Evolutionary conservation across 208 protist genomes (phyloP).

Genomic region (Leishmania martiniquensis): DNA sequence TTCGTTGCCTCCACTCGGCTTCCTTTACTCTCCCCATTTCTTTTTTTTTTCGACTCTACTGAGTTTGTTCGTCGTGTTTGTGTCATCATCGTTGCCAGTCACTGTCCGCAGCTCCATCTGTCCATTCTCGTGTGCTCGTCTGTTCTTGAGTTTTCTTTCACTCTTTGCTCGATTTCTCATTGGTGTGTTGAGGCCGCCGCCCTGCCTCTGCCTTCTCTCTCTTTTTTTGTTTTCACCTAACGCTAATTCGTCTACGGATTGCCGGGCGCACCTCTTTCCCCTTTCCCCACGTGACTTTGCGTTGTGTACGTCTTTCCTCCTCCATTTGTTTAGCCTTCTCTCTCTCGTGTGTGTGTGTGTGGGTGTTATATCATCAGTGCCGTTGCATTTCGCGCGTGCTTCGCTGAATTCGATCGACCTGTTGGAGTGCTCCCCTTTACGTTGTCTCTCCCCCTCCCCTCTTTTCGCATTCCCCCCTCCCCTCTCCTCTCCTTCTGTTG

Average conservation of each 20-base stretch:
- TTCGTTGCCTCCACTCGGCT: neutral
- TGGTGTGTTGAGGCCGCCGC: neutral
- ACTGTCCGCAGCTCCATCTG: neutral
- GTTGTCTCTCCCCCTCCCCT: neutral
- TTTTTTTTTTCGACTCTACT: too few relatives aligned
- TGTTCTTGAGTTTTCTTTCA: neutral
- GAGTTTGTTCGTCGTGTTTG: neutral
- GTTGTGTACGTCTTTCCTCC: neutral
- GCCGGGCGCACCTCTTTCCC: neutral
- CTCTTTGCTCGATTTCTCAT: constrained; percentile 1
- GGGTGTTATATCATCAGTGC: neutral
- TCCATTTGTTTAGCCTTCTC: neutral
- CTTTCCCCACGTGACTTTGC: neutral
- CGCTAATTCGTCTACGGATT: neutral
- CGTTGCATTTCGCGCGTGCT: neutral
- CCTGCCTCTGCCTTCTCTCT: neutral
- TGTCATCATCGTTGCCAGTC: neutral
- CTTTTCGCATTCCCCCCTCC: neutral
- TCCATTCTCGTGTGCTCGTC: neutral
- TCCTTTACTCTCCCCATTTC: too few relatives aligned
- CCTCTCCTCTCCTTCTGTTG: too few relatives aligned
- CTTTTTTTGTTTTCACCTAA: neutral
- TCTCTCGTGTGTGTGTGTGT: constrained; percentile 2
- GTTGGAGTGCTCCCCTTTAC: too few relatives aligned
- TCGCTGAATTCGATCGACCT: neutral